These are phyloP conservation scores for Litsea cubeba DNA, from an alignment of 164 flowering plant species.

Conservation along the genomic window DNA sequence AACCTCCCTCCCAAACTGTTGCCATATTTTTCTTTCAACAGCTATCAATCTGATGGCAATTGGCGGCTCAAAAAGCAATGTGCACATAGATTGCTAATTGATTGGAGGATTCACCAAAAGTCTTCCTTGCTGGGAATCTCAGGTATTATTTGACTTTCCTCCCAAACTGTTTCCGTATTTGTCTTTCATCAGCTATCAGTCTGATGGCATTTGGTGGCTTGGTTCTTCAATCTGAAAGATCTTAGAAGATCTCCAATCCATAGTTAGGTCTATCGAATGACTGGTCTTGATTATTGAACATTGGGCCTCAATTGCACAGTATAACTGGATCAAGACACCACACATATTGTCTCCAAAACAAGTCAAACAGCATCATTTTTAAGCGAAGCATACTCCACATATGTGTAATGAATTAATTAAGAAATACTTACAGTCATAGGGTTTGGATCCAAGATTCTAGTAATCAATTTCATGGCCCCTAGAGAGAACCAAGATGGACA, in stretches of 20 bases:
- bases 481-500: conserved; percentile 96
- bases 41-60: background rate
- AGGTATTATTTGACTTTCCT: too few relatives aligned
- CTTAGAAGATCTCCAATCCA: too few relatives aligned
- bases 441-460: conserved; percentile 82
- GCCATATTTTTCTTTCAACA: too few relatives aligned
- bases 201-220: too few relatives aligned
- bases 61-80: background rate
- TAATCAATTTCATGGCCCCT: conserved; percentile 67
- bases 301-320: background rate
- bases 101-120: background rate
- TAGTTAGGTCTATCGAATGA: background rate
- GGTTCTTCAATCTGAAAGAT: too few relatives aligned
- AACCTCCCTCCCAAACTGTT: too few relatives aligned
- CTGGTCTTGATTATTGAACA: background rate
- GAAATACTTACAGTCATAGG: conserved; percentile 70
- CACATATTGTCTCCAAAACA: background rate
- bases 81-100: background rate
- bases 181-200: too few relatives aligned
- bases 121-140: background rate
- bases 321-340: background rate
- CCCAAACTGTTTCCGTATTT: too few relatives aligned
- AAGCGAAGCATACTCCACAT: too few relatives aligned
- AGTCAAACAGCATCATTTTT: too few relatives aligned
- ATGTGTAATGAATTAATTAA: background rate